Percentiles rank a stretch among this genome's conserved stretches.
These are phyloP conservation scores for Chaetothyriales sp. DNA, from an alignment of 2,329 filamentous ascomycete genomes.

Conservation along the genomic window DNA sequence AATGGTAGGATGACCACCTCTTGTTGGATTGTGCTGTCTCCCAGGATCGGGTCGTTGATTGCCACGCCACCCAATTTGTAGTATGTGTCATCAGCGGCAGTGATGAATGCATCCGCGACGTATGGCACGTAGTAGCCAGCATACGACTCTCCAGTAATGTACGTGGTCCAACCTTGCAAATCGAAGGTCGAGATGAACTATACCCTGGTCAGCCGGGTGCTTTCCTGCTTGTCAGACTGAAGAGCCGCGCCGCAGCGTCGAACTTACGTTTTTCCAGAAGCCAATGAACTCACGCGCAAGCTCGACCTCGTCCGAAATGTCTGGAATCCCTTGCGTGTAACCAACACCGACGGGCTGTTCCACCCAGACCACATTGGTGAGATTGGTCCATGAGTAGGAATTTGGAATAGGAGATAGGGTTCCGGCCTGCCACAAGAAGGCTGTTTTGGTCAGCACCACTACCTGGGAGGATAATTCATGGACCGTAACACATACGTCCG, in stretches of 20 bases:
- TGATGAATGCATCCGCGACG: slow-evolving; percentile 56
- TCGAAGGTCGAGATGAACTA: slow-evolving; percentile 50
- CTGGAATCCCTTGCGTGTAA: slow-evolving; percentile 30
- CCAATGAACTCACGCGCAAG: slow-evolving; percentile 45
- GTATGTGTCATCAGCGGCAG: slow-evolving; percentile 48
- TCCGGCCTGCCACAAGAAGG: slow-evolving; percentile 53
- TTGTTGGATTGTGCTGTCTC: slow-evolving; percentile 26
- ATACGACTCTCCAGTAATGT: slow-evolving; percentile 48
- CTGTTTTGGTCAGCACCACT: slow-evolving; percentile 36
- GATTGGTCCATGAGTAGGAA: slow-evolving; percentile 17
- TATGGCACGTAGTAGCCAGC: slow-evolving; percentile 57
- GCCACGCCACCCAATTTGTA: slow-evolving; percentile 50
- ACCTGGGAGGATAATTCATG: not conserved
- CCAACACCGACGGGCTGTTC: slow-evolving; percentile 43
- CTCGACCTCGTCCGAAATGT: slow-evolving; percentile 34
- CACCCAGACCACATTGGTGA: slow-evolving; percentile 20
- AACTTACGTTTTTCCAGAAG: slow-evolving; percentile 50
- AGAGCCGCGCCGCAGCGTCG: too few species aligned
- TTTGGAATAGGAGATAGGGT: slow-evolving; percentile 44
- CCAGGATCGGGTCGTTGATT: slow-evolving; percentile 35
- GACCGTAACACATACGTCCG: slow-evolving; percentile 18
- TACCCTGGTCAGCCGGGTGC: not conserved
- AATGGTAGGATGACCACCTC: slow-evolving; percentile 18
- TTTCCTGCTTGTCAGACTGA: not conserved
- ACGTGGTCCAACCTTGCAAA: slow-evolving; percentile 52